A percentile compares a stretch with the other conserved stretches of the same genome.
phyloP scores from a whole-genome alignment of 1,139 yeast species.

The Pichia sp. region DNA sequence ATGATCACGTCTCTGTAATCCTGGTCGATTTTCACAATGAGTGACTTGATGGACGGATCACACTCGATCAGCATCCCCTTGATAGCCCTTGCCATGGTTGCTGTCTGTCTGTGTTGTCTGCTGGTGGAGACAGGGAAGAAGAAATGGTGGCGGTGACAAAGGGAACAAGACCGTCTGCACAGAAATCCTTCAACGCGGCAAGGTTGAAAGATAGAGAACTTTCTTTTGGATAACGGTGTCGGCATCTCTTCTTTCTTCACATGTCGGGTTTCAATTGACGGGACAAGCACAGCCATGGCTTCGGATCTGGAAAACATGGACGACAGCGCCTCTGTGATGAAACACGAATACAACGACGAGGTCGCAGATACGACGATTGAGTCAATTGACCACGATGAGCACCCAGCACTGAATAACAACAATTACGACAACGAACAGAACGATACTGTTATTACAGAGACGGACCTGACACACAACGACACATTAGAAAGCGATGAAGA shows the following conservation, averaged over 20 bases:
- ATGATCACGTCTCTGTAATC: slow-evolving; percentile 68
- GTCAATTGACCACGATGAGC: slow-evolving; percentile 1
- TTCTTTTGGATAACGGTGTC: too few relatives aligned
- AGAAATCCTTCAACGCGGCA: too few relatives aligned
- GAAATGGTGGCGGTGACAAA: too few relatives aligned
- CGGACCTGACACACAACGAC: background rate
- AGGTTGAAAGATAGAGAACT: too few relatives aligned
- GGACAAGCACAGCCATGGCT: background rate
- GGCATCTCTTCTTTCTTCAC: background rate
- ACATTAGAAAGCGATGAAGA: slow-evolving; percentile 5
- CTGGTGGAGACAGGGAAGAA: too few relatives aligned
- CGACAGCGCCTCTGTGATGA: background rate
- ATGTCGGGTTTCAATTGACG: too few relatives aligned
- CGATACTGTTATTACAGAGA: background rate
- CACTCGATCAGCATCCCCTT: slow-evolving; percentile 37
- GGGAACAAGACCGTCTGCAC: too few relatives aligned
- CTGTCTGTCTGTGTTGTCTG: background rate
- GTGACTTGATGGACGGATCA: slow-evolving; percentile 90
- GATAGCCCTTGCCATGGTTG: slow-evolving; percentile 38
- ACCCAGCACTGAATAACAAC: too few relatives aligned
- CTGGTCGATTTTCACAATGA: slow-evolving; percentile 78
- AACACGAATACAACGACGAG: slow-evolving; percentile 20
- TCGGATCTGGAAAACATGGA: background rate
- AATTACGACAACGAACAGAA: too few relatives aligned
- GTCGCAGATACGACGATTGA: slow-evolving; percentile 8